Evolutionary conservation across 805 yeast genomes (phyloP).

Genomic region (Schizosaccharomyces osmophilus): DNA sequence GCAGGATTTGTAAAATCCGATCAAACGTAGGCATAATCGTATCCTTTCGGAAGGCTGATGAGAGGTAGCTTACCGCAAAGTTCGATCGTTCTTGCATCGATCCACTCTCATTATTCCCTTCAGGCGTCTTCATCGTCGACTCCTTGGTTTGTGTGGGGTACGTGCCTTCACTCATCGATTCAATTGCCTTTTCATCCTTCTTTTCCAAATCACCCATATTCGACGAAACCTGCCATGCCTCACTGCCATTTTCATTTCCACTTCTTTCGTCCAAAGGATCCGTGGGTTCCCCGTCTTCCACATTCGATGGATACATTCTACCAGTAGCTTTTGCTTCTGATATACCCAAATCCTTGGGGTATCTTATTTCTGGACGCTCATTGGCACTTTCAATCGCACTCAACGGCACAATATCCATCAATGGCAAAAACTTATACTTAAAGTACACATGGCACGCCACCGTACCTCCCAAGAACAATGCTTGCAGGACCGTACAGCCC

Average conservation of each 20-base stretch:
- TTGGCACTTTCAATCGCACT: constrained; percentile 11
- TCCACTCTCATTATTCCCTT: not conserved
- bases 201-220: not conserved
- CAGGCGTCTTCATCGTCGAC: no score
- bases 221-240: not conserved
- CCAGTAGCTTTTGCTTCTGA: not conserved
- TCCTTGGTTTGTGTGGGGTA: no score
- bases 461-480: constrained; percentile 38
- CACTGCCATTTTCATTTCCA: not conserved
- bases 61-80: not conserved
- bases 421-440: constrained; percentile 27
- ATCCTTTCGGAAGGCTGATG: not conserved
- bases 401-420: constrained; percentile 24
- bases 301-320: not conserved
- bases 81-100: not conserved
- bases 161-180: no score
- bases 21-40: not conserved
- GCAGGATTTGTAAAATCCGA: not conserved
- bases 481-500: constrained; percentile 74
- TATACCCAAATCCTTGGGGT: not conserved
- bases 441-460: constrained; percentile 43
- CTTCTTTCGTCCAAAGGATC: not conserved
- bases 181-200: not conserved
- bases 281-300: not conserved
- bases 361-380: not conserved